A percentile compares a stretch with the other conserved stretches of the same genome.
These are phyloP conservation scores for Hypoxylon sp. DNA, from an alignment of 2,329 filamentous ascomycete genomes.

Conservation along the genomic window DNA sequence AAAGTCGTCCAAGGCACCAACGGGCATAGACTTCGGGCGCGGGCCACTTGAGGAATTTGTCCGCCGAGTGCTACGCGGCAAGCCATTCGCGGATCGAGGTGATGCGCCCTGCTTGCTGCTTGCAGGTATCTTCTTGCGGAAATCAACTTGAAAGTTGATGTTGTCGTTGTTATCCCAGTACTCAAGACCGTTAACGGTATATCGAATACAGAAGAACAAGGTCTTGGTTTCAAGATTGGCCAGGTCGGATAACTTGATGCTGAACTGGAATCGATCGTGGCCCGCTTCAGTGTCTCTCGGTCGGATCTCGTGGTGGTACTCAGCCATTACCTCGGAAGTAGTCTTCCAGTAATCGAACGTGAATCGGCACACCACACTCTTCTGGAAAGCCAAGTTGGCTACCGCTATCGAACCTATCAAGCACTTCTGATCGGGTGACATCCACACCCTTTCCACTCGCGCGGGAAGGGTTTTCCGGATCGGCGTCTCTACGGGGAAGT, in stretches of 20 bases:
- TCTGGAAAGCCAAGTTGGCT: slow-evolving; percentile 89
- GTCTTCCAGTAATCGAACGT: slow-evolving; percentile 99
- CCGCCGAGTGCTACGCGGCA: slow-evolving; percentile 74
- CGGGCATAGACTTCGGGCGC: slow-evolving; percentile 63
- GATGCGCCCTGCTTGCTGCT: slow-evolving; percentile 59
- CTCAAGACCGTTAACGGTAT: slow-evolving; percentile 83
- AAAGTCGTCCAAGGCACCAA: slow-evolving; percentile 75
- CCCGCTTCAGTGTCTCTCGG: slow-evolving; percentile 70
- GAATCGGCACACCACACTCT: slow-evolving; percentile 89
- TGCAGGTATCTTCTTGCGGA: slow-evolving; percentile 78
- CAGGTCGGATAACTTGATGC: slow-evolving; percentile 89
- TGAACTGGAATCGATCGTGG: slow-evolving; percentile 91
- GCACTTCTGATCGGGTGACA: slow-evolving; percentile 87
- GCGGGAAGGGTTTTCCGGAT: slow-evolving; percentile 72
- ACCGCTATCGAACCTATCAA: slow-evolving; percentile 85
- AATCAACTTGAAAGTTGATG: slow-evolving; percentile 94
- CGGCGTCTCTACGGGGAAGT: slow-evolving; percentile 77
- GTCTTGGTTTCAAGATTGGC: slow-evolving; percentile 93
- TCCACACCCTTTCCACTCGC: slow-evolving; percentile 84
- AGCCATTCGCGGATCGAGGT: slow-evolving; percentile 59
- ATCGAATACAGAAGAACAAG: slow-evolving; percentile 89
- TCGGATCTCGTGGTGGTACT: slow-evolving; percentile 82
- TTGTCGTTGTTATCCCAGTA: slow-evolving; percentile 94
- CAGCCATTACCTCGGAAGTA: slow-evolving; percentile 90
- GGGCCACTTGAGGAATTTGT: slow-evolving; percentile 52